Base-by-base conservation (phyloP, 2,329 filamentous ascomycete species). In the Aspergillus clavatus region DNA sequence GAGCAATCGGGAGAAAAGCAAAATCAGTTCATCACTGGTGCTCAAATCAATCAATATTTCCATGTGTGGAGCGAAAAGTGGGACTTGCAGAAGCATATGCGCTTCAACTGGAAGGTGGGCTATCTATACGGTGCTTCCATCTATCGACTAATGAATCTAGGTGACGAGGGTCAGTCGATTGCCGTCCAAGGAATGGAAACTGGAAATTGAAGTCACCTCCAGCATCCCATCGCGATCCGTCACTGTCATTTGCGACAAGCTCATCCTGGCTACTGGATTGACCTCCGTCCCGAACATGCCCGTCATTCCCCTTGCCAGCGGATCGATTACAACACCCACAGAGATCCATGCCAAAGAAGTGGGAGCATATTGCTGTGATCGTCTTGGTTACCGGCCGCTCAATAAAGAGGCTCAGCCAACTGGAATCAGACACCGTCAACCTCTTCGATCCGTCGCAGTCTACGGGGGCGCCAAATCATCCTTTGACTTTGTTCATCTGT, bases 381-480 rank as follows among this genome's bases (percentile, higher is more conserved):
- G 54, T n/a, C 21, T 58, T 2, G 57, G 57, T 22, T 61, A 61
- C 26, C 38, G 46, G 12, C 53, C 55, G 1, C 21, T 61, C 1
- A 41, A 11, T 11, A 10, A 33, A 7, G 27, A 26, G 8, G 16
- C 10, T 14, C n/a, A 5, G 14, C 33, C 10, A 46, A n/a, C n/a
- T n/a, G n/a, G 8, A 14, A 37, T 3, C 28, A 7, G 11, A 6
- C 26, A 1, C 4, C 37, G 4, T 6, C 23, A 43, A 21, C 36
- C 33, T n/a, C 10, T 56, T 3, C 43, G 29, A 7, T 53, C 50
- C 1, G 57, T 61, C 3, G 55, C 43, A 2, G 44, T 61, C 1
- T 56, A 60, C 21, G 57, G 58, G 1, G 56, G 58, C 11, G 57
- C 58, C 5, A 61, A 59, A 19, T 60, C 58, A 2, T 50, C 57